Base-by-base conservation (phyloP, 2,329 filamentous ascomycete genomes). In the Ophiocordyceps robertsii region DNA sequence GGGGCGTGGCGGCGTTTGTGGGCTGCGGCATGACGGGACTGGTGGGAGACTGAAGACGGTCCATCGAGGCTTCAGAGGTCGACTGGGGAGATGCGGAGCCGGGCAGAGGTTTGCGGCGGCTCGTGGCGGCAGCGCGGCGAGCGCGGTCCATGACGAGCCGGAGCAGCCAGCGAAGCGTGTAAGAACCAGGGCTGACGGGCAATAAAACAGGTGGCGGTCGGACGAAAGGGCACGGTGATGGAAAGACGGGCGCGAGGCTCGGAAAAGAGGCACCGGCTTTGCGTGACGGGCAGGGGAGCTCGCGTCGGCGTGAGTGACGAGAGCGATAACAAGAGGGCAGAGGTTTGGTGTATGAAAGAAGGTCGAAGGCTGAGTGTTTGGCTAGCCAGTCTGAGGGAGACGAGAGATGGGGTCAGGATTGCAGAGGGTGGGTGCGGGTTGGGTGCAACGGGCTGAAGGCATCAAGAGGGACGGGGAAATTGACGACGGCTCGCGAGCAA, bases 31-130 rank as follows among this genome's bases (percentile, higher is more conserved):
- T 51, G 44, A 53, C 48, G 38, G 60, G 59, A 46, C 60, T 62
- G 31, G 51, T 52, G 35, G 56, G 53, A 29, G 50, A 48, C 43
- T 53, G 54, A 9, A 45, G 39, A 6, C 31, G 39, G 46, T 55
- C 52, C 45, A 58, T 55, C 50, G 57, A 55, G 30, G 48, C 47
- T 44, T 59, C 59, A 29, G 59, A 53, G 24, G 51, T 47, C 42
- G 60, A 60, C 21, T 51, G 55, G 44, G 59, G 59, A 47, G 60
- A 62, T 14, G 59, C 49, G 43, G 60, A 62, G 41, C 51, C 53
- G 44, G 52, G 56, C 21, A 53, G 43, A 30, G 54, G 49, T 45
- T 51, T 58, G 51, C 59, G 60, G 49, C 59, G 60, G 46, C 51
- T 50, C 39, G 51, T 53, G 41, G 51, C 52, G 46, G 51, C 44